A percentile compares a stretch with the other conserved stretches of the same genome.
Conservation (phyloP, 2,329 filamentous ascomycete species). For the Penicillium sp. region DNA sequence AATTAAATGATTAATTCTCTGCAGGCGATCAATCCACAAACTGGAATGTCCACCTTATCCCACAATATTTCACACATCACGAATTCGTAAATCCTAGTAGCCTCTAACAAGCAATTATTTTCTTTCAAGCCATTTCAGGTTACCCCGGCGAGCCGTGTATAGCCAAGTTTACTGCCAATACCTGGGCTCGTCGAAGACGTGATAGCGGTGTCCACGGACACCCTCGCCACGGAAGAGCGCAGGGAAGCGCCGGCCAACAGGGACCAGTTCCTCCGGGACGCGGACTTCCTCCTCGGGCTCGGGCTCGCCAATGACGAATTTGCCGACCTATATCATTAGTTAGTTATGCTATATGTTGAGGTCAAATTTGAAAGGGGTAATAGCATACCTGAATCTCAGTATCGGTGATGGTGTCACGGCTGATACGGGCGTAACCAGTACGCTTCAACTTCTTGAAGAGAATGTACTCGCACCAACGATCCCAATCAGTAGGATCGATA, state of each 20-base stretch:
- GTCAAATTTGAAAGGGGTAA: background rate
- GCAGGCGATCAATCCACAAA: constrained; percentile 10
- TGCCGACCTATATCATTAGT: constrained; percentile 68
- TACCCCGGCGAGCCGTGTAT: background rate
- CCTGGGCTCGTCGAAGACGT: constrained; percentile 91
- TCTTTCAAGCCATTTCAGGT: background rate
- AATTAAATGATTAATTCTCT: constrained; percentile 15
- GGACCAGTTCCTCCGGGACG: constrained; percentile 74
- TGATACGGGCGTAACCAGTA: constrained; percentile 87
- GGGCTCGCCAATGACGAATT: constrained; percentile 82
- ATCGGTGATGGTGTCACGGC: constrained; percentile 89
- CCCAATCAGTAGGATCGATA: constrained; percentile 91
- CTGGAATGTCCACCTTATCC: constrained; percentile 15
- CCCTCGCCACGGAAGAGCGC: constrained; percentile 82
- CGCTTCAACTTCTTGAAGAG: constrained; percentile 87
- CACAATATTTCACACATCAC: constrained; percentile 21
- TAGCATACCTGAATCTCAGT: constrained; percentile 83
- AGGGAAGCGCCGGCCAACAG: constrained; percentile 81
- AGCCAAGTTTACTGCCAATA: constrained; percentile 59
- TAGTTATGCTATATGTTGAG: constrained; percentile 21
- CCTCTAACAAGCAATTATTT: constrained; percentile 10
- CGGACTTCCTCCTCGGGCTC: constrained; percentile 68
- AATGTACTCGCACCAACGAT: constrained; percentile 99
- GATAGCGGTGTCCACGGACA: constrained; percentile 87
- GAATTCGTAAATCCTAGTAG: constrained; percentile 14